Percentiles rank a stretch among this genome's conserved stretches.
These are phyloP conservation scores for Aspergillus affinis DNA, from an alignment of 495 filamentous ascomycete species.

Conservation along the genomic window DNA sequence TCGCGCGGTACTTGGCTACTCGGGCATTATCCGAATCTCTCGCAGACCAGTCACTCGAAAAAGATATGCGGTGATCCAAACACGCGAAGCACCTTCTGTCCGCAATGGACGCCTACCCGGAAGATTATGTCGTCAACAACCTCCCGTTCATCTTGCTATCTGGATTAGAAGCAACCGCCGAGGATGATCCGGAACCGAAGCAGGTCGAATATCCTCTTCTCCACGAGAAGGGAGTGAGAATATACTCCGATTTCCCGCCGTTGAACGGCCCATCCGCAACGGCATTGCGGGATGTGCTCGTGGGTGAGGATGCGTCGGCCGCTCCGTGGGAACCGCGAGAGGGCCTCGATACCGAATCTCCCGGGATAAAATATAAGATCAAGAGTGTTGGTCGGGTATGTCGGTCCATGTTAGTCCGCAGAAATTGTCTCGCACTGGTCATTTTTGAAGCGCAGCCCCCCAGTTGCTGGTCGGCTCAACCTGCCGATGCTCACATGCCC, in stretches of 20 bases:
- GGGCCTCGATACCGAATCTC: slow-evolving; percentile 29
- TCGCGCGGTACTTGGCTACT: no score
- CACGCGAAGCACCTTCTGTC: slow-evolving; percentile 30
- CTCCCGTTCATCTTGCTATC: slow-evolving; percentile 77
- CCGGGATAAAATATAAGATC: slow-evolving; percentile 55
- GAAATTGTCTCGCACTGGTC: not conserved
- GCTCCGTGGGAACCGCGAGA: slow-evolving; percentile 57
- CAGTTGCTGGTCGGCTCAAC: not conserved
- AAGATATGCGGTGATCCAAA: slow-evolving; percentile 44
- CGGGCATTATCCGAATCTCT: not conserved
- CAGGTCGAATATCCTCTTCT: slow-evolving; percentile 47
- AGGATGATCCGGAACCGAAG: slow-evolving; percentile 19
- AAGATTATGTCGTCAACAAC: slow-evolving; percentile 77
- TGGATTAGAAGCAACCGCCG: slow-evolving; percentile 54
- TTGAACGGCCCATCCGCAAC: slow-evolving; percentile 64
- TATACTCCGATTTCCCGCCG: slow-evolving; percentile 66
- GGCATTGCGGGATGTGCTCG: slow-evolving; percentile 65
- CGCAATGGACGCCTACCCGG: slow-evolving; percentile 85
- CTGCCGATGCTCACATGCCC: not conserved
- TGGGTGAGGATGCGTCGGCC: slow-evolving; percentile 62
- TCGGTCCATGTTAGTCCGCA: slow-evolving; percentile 17
- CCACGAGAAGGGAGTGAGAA: slow-evolving; percentile 55
- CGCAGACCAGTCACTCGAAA: not conserved
- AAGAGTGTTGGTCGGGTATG: slow-evolving; percentile 77
- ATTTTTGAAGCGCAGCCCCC: not conserved